A percentile compares a stretch with the other conserved stretches of the same genome.
Conservation (phyloP, 1,284 basidiomycete genomes). For the Ustilago curta region DNA sequence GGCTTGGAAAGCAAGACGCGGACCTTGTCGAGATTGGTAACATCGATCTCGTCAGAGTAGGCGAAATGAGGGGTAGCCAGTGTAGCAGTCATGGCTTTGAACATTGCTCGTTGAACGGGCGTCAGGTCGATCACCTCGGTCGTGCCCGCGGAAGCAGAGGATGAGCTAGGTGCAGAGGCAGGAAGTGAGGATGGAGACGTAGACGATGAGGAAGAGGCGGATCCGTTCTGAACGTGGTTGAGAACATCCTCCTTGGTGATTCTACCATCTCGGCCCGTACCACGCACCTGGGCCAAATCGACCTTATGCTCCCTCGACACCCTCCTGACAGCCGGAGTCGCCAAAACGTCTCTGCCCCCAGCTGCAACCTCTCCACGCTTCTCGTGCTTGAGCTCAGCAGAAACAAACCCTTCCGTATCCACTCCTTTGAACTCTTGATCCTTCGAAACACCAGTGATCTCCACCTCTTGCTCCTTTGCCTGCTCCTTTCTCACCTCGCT, state of each 20-base stretch:
- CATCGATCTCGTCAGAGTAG: conserved; percentile 78
- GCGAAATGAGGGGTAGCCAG: conserved; percentile 80
- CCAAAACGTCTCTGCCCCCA: conserved; percentile 67
- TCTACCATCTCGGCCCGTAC: conserved; percentile 80
- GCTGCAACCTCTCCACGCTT: conserved; percentile 13
- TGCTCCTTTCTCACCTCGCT: background rate
- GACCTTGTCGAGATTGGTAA: conserved; percentile 80
- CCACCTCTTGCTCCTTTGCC: conserved; percentile 9
- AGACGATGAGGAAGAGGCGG: conserved; percentile 1
- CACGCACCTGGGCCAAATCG: conserved; percentile 74
- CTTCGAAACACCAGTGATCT: conserved; percentile 16
- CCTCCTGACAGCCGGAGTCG: conserved; percentile 82
- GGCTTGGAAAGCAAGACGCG: conserved; percentile 78
- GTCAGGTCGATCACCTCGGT: conserved; percentile 52
- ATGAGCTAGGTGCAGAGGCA: background rate
- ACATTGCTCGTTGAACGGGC: conserved; percentile 68
- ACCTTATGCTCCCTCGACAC: conserved; percentile 79
- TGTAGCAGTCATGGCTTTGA: conserved; percentile 66
- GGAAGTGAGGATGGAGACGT: conserved; percentile 1
- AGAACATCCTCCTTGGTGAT: conserved; percentile 80
- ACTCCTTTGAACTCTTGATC: conserved; percentile 22
- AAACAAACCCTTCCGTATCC: conserved; percentile 42
- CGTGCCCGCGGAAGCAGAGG: conserved; percentile 6
- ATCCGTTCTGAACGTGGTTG: conserved; percentile 25
- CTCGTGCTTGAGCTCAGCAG: conserved; percentile 32